Evolutionary conservation across 2,329 filamentous ascomycete genomes (phyloP).

Genomic region (Didymella exigua): DNA sequence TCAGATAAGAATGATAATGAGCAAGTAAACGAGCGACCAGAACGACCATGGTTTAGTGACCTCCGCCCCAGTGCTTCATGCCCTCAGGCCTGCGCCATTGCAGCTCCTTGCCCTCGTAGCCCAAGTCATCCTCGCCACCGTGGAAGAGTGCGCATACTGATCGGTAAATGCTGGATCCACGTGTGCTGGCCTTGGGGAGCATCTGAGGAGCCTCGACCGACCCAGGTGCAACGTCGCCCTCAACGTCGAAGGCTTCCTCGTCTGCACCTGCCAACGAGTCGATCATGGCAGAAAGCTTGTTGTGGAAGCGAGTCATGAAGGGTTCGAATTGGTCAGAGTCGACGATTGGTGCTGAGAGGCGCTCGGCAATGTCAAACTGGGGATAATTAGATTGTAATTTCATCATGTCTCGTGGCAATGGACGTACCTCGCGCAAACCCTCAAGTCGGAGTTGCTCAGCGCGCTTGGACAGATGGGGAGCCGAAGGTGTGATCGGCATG

Average conservation of each 20-base stretch:
- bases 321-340: constrained; percentile 21
- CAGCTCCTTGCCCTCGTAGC: constrained; percentile 44
- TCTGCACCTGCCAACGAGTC: constrained; percentile 16
- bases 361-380: constrained; percentile 44
- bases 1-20: not conserved
- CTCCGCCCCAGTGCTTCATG: constrained; percentile 38
- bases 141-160: constrained; percentile 34
- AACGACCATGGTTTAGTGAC: not conserved
- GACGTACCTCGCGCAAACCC: constrained; percentile 43
- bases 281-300: constrained; percentile 31
- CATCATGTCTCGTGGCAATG: not conserved
- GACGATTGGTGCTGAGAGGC: constrained; percentile 29
- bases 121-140: constrained; percentile 32
- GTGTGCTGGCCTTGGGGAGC: constrained; percentile 33
- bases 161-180: constrained; percentile 23
- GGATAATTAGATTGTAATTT: constrained; percentile 14
- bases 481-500: constrained; percentile 45
- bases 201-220: constrained; percentile 42
- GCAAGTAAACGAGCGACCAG: not conserved
- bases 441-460: constrained; percentile 43
- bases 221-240: constrained; percentile 45
- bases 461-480: constrained; percentile 39
- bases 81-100: constrained; percentile 42
- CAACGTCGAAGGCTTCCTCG: constrained; percentile 34
- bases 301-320: constrained; percentile 29